phyloP scores from a whole-genome alignment of 768 basidiomycete genomes.

The Asterophora lycoperdoides region DNA sequence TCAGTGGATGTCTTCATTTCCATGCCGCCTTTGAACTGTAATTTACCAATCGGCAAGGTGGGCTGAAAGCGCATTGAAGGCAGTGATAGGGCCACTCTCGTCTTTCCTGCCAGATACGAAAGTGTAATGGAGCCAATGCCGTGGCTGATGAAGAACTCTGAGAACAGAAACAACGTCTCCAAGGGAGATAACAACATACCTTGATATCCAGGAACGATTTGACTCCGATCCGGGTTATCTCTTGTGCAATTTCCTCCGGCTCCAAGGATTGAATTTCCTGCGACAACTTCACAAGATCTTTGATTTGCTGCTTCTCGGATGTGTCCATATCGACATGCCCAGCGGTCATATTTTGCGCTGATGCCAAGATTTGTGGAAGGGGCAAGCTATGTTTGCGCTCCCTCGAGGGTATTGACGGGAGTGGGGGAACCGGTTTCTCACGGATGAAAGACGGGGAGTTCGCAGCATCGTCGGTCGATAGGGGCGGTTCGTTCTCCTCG shows the following conservation, averaged over 20 bases:
- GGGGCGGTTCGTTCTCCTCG: constrained; percentile 50
- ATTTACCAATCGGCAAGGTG: constrained; percentile 79
- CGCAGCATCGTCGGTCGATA: constrained; percentile 12
- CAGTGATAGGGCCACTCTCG: constrained; percentile 63
- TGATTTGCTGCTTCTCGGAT: constrained; percentile 54
- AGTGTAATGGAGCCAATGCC: constrained; percentile 82
- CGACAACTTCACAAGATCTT: constrained; percentile 56
- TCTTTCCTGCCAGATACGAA: constrained; percentile 66
- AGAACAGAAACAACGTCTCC: constrained; percentile 8
- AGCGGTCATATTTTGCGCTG: constrained; percentile 22
- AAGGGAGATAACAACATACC: constrained; percentile 38
- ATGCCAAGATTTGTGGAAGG: constrained; percentile 40
- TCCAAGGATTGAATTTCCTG: constrained; percentile 53
- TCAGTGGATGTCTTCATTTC: neutral
- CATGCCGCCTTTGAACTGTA: neutral
- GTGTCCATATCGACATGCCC: constrained; percentile 33
- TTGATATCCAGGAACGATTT: constrained; percentile 70
- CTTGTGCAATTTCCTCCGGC: constrained; percentile 70
- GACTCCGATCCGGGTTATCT: constrained; percentile 76
- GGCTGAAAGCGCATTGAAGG: constrained; percentile 75
- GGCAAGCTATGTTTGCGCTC: constrained; percentile 73
- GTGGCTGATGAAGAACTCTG: constrained; percentile 48
- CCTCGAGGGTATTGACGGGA: constrained; percentile 30
- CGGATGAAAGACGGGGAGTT: constrained; percentile 20
- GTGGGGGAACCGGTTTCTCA: constrained; percentile 17